Evolutionary conservation across 257 asterid genomes (phyloP), one percentile per base, ranked within the genome.

Genomic region (Salvia rosmarinus): DNA sequence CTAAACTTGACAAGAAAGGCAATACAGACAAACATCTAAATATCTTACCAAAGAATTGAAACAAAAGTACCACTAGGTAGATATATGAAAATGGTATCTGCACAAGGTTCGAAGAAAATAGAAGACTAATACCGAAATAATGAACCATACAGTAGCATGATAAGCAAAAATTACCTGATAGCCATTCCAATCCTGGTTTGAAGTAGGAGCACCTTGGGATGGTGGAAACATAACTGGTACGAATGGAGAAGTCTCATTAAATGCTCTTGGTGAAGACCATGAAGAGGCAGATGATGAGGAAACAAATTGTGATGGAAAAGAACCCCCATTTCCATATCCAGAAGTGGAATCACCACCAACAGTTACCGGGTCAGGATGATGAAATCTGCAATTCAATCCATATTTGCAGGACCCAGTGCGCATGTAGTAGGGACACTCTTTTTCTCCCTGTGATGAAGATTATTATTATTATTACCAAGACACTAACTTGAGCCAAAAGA

Each of bases 321-420:
- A 74, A 68, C 88, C 86, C 64, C 82, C 84, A 74, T 82, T 85
- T 59, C 85, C 81, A 80, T 78, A 83, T 68, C 88, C 89, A 47
- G 92, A 77, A 61, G 87, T 46, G 46, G 87, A 74, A 66, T 84
- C 95, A 72, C 83, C 94, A 58, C 78, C 84, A 66, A 79, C 74
- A 17, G 96, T 50, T 9, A 83, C 79, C 43, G 96, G 96, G 49
- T 90, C 90, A 16, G 98, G 98, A 84, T 92, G 98, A 81, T 92
- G 90, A 81, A 85, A 92, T 86, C 90, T 84, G 83, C 98, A 92
- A 79, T 43, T 85, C 12, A 89, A 73, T 66, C 96, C 92, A 64
- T 90, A 88, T 78, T 87, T 88, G 89, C 98, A 89, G 75, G 96
- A 82, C 37, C 96, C 98, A 75, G 77, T 88, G 73, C 96, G 96